Base-by-base conservation (phyloP, 208 protist species). In the Leishmania martiniquensis region DNA sequence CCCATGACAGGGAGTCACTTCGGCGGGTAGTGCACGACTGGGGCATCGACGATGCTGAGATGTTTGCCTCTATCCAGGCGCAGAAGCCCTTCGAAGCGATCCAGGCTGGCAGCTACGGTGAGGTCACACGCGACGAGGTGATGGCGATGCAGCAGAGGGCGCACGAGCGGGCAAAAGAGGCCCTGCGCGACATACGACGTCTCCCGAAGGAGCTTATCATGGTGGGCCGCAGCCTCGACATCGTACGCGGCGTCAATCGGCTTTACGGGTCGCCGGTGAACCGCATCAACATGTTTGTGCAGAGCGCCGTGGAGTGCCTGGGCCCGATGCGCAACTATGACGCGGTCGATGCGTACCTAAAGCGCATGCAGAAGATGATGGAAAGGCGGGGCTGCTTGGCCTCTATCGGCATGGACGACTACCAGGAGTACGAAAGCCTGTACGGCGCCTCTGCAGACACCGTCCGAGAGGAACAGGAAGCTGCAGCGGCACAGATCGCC, bases 211-310 rank as follows among this genome's bases (percentile, higher is more conserved):
- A 97, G 72, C 80, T 97, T 9, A 82, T 89, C 4, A 82, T 97
- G 72, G 89, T 96, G 54, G 86, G 88, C 1, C 86, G 93, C 34
- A 85, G 90, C 34, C 89, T 97, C 54, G 91, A 97, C 67, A 92
- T 97, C 83, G 80, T 97, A 37, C 91, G 91, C 59, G 83, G 89
- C 68, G 63, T 95, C 47, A 97, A 97, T 83, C 89, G 91, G 32
- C 81, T 93, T 44, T 96, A 95, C 77, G 90, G 88, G 39, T 92
- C 90, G 3, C 93, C 91, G 25, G 70, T 97, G 25, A 96, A 95
- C 67, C 88, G 89, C 32, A 75, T 96, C 49, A 94, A 95, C 78
- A 93, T 96, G 83, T 89, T 97, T 65, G 89, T 93, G 32, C 71
- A 82, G 37, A 76, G 85, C 4, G 91, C 93, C 13, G 84, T 95